These are phyloP conservation scores for Carex myosuroides DNA, from an alignment of 176 grass and related monocot species.

Conservation along the genomic window DNA sequence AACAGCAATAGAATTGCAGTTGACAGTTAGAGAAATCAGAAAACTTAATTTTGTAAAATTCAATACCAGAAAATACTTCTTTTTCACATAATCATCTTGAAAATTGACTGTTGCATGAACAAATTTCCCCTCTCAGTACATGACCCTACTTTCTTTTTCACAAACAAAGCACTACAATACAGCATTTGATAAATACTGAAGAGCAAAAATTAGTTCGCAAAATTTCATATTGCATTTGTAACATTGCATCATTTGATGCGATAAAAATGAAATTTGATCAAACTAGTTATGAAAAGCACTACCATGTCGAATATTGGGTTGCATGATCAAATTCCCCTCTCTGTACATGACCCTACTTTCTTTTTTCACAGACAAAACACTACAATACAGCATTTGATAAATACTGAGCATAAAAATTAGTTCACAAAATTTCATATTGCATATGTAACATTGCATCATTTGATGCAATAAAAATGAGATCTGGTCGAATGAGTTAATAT, in stretches of 20 bases:
- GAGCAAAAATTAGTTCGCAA: no score
- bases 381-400: neutral
- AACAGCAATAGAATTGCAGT: neutral
- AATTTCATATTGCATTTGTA: no score
- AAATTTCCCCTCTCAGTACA: neutral
- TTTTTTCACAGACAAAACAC: neutral
- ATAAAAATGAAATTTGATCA: no score
- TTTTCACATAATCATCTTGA: neutral
- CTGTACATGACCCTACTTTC: neutral
- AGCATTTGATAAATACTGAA: neutral
- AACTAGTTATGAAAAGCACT: no score
- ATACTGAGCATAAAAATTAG: neutral
- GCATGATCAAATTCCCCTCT: neutral
- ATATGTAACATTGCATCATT: neutral
- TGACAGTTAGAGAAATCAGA: neutral
- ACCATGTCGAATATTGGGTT: neutral
- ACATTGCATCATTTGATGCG: no score
- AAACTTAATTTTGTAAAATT: neutral
- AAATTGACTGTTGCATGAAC: neutral
- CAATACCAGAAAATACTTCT: neutral
- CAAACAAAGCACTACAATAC: neutral
- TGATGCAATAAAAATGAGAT: constrained; percentile 1
- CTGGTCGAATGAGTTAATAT: neutral
- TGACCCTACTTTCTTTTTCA: neutral
- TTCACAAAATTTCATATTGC: neutral